These are phyloP conservation scores for Pichia sp. DNA, from an alignment of 1,139 yeast species.

Conservation along the genomic window DNA sequence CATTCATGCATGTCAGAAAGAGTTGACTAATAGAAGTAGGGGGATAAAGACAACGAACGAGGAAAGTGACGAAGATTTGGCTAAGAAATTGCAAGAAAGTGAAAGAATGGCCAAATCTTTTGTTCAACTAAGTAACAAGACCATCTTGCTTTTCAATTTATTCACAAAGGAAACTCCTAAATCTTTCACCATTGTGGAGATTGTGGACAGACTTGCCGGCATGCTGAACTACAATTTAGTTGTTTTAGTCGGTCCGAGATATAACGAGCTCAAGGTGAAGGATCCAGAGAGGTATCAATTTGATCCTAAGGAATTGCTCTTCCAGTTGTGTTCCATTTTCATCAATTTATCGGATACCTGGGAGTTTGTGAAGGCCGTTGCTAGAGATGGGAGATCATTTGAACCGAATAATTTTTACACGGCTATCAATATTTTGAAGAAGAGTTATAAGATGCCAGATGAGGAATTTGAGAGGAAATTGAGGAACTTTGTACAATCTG, in stretches of 20 bases:
- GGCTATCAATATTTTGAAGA: conserved; percentile 60
- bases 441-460: conserved; percentile 41
- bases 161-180: conserved; percentile 83
- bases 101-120: conserved; percentile 78
- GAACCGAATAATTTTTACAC: conserved; percentile 55
- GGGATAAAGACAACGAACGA: conserved; percentile 40
- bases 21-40: conserved; percentile 37
- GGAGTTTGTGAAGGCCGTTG: conserved; percentile 71
- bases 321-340: conserved; percentile 67
- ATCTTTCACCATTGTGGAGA: conserved; percentile 82
- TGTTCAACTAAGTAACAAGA: conserved; percentile 77
- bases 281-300: conserved; percentile 81
- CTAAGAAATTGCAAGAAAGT: conserved; percentile 47
- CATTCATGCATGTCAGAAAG: conserved; percentile 67
- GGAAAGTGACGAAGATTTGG: conserved; percentile 56
- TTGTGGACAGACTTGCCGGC: conserved; percentile 89
- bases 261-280: conserved; percentile 78
- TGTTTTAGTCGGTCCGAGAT: conserved; percentile 91
- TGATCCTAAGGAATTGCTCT: conserved; percentile 67
- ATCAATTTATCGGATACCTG: conserved; percentile 59
- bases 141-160: conserved; percentile 68
- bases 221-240: conserved; percentile 91
- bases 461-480: conserved; percentile 48
- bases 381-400: conserved; percentile 87
- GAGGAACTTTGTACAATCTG: conserved; percentile 50